Conservation (phyloP, 1,284 basidiomycete genomes). For the Thecaphora thlaspeos region DNA sequence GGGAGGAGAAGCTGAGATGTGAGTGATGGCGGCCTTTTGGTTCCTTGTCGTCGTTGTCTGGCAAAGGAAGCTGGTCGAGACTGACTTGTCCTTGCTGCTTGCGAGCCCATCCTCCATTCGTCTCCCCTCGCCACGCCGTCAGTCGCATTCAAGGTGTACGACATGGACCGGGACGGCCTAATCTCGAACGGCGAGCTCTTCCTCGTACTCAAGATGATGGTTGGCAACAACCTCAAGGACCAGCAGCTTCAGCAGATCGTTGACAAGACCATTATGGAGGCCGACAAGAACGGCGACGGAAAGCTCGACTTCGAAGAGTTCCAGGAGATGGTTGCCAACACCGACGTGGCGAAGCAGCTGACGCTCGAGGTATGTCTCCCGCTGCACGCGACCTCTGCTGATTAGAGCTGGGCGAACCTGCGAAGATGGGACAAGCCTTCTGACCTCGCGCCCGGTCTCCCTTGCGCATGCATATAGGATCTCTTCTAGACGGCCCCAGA, state of each 20-base stretch:
- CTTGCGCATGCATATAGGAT: no score
- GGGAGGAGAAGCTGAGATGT: slow-evolving; percentile 97
- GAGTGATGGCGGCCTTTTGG: slow-evolving; percentile 57
- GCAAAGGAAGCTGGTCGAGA: no score
- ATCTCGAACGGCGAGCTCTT: slow-evolving; percentile 99
- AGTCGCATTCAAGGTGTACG: slow-evolving; percentile 99
- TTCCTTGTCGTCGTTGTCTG: no score
- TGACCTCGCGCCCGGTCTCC: no score
- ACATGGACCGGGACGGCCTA: slow-evolving; percentile 93
- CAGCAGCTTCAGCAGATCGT: slow-evolving; percentile 99
- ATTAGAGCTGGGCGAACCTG: no score
- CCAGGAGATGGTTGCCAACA: slow-evolving; percentile 92
- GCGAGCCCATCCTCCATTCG: no score
- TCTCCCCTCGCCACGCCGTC: slow-evolving; percentile 4
- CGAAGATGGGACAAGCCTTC: no score
- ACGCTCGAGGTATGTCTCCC: slow-evolving; percentile 86
- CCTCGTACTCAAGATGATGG: slow-evolving; percentile 99
- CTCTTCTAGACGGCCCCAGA: no score
- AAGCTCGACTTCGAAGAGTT: slow-evolving; percentile 98
- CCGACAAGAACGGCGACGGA: slow-evolving; percentile 93
- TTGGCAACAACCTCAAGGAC: slow-evolving; percentile 98
- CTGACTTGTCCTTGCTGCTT: not conserved
- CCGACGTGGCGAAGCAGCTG: slow-evolving; percentile 98
- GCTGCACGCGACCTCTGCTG: no score
- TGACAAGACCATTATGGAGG: slow-evolving; percentile 99